phyloP scores from a whole-genome alignment of 2,329 filamentous ascomycete genomes.

The Exophiala sp. region DNA sequence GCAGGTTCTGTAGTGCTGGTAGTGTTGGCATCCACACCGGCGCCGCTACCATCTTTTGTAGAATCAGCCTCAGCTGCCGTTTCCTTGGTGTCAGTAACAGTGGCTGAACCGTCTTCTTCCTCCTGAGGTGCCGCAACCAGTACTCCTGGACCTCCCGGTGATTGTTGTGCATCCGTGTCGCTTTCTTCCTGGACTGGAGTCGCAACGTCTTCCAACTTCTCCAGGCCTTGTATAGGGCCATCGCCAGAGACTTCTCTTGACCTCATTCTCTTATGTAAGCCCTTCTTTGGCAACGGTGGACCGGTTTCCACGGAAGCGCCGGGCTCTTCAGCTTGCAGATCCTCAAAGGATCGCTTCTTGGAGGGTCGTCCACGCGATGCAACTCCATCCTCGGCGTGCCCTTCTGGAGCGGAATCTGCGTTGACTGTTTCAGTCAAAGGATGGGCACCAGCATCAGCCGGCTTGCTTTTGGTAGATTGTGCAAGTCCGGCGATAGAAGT shows the following conservation, averaged over 20 bases:
- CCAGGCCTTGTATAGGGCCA: slow-evolving; percentile 15
- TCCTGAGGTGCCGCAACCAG: slow-evolving; percentile 17
- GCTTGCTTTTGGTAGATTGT: slow-evolving; percentile 17
- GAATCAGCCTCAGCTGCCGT: neutral
- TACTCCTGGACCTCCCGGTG: slow-evolving; percentile 27
- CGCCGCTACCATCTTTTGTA: neutral
- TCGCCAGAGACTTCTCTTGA: slow-evolving; percentile 31
- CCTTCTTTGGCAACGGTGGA: slow-evolving; percentile 23
- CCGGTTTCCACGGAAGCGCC: slow-evolving; percentile 22
- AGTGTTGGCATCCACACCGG: neutral
- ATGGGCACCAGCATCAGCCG: slow-evolving; percentile 26
- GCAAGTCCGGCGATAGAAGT: slow-evolving; percentile 49
- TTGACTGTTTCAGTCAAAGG: slow-evolving; percentile 27
- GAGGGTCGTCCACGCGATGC: slow-evolving; percentile 31
- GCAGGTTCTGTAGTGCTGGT: neutral
- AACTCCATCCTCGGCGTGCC: slow-evolving; percentile 30
- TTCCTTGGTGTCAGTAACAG: neutral
- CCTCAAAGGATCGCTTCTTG: slow-evolving; percentile 41
- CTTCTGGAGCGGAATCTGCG: slow-evolving; percentile 26
- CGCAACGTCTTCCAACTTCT: slow-evolving; percentile 21
- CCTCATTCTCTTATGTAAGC: slow-evolving; percentile 33
- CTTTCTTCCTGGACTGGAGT: slow-evolving; percentile 27
- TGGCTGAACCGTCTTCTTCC: slow-evolving; percentile 13
- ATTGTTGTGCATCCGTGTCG: slow-evolving; percentile 23
- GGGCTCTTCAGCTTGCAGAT: slow-evolving; percentile 36